These are phyloP conservation scores for Batkoa obscura DNA, from an alignment of 371 early-diverging fungal species.

Conservation along the genomic window DNA sequence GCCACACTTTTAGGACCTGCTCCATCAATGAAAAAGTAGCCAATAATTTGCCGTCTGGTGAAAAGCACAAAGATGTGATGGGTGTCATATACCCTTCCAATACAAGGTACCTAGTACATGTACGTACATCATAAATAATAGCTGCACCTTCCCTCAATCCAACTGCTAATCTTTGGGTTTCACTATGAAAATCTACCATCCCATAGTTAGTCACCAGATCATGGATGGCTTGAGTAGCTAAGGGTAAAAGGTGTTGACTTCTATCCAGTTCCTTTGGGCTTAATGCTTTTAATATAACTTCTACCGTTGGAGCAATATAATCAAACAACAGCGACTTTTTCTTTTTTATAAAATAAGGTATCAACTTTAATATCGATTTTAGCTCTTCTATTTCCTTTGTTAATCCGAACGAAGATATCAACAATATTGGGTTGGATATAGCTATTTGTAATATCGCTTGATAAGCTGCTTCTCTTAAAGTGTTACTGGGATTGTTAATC, in stretches of 20 bases:
- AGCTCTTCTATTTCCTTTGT: slow-evolving; percentile 28
- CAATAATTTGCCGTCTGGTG: slow-evolving; percentile 56
- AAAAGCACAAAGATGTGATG: slow-evolving; percentile 51
- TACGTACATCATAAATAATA: slow-evolving; percentile 64
- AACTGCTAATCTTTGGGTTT: slow-evolving; percentile 52
- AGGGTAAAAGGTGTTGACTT: slow-evolving; percentile 39
- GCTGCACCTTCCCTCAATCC: slow-evolving; percentile 63
- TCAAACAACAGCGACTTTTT: slow-evolving; percentile 40
- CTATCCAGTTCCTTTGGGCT: slow-evolving; percentile 58
- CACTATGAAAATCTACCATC: slow-evolving; percentile 50
- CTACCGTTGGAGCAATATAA: slow-evolving; percentile 40
- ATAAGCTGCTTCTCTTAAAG: slow-evolving; percentile 1
- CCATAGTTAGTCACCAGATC: slow-evolving; percentile 59
- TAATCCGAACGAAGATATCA: slow-evolving; percentile 29
- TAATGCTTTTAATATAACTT: slow-evolving; percentile 58
- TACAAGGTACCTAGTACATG: slow-evolving; percentile 54
- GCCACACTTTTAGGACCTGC: slow-evolving; percentile 53
- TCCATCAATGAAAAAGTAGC: slow-evolving; percentile 54
- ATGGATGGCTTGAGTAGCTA: slow-evolving; percentile 48
- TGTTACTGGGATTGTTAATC: slow-evolving; percentile 16
- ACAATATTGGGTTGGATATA: slow-evolving; percentile 35
- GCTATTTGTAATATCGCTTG: too few species aligned
- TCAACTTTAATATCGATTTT: slow-evolving; percentile 42
- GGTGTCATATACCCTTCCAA: slow-evolving; percentile 49
- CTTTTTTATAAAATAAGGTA: slow-evolving; percentile 55